Percentiles rank a stretch among this genome's conserved stretches.
Evolutionary conservation across 1,284 basidiomycete species (phyloP).

Genomic region (Rhodotorula sp.): DNA sequence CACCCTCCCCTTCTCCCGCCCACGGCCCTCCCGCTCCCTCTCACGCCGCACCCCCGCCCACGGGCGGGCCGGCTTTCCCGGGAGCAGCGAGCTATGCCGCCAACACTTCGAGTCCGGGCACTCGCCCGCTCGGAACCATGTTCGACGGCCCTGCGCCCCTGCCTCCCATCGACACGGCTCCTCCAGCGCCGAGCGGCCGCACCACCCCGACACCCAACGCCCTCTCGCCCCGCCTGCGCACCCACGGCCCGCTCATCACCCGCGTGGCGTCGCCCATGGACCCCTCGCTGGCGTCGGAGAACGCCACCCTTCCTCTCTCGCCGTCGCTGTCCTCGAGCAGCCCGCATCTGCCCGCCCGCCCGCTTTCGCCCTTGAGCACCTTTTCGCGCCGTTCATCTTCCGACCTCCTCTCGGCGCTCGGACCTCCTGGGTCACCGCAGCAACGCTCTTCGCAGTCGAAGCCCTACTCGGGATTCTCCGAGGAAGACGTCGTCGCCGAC

Average conservation of each 20-base stretch:
- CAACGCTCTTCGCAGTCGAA: neutral
- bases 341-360: neutral
- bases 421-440: neutral
- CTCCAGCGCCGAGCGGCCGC: neutral
- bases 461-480: neutral
- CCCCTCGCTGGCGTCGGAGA: neutral
- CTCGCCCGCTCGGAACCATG: no score
- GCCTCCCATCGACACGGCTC: no score
- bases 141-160: no score
- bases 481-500: neutral
- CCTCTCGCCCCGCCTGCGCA: neutral
- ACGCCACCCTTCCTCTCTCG: neutral
- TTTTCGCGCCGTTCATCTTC: neutral
- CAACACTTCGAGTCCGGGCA: no score
- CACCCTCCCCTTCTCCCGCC: neutral
- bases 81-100: neutral
- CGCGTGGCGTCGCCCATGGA: slow-evolving; percentile 11
- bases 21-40: neutral
- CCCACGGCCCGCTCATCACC: slow-evolving; percentile 22
- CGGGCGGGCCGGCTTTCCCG: neutral
- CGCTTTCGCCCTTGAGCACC: neutral
- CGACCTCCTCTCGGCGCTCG: neutral
- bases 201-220: neutral
- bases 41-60: neutral
- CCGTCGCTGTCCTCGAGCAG: neutral